A percentile compares a stretch with the other conserved stretches of the same genome.
phyloP scores from a whole-genome alignment of 148 eudicot species.

The Heliamphora exappendiculata region DNA sequence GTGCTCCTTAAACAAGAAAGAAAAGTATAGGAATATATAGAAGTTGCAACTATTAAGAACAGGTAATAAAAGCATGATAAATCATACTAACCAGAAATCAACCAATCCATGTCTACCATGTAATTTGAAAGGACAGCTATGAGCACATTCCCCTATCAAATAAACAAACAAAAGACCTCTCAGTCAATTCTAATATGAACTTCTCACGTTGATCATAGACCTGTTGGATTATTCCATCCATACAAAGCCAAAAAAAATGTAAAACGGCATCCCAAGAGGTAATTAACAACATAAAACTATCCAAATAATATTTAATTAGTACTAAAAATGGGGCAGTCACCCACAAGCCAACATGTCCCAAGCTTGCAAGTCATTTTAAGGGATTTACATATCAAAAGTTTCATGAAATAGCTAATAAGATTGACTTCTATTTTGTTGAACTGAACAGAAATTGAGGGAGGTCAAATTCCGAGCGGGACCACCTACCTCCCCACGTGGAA shows the following conservation, averaged over 20 bases:
- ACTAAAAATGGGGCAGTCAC: not conserved
- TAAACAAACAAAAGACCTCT: conserved; percentile 6
- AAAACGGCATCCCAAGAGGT: not conserved
- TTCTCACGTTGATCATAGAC: not conserved
- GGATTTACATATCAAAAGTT: not conserved
- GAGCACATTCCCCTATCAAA: conserved; percentile 66
- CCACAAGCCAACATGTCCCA: not conserved
- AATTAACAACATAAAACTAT: not conserved
- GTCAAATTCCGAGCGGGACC: too few relatives aligned
- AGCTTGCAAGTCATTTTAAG: not conserved
- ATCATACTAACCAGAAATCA: conserved; percentile 65
- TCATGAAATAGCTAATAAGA: not conserved
- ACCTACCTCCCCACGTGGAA: too few relatives aligned
- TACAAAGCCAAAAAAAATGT: not conserved
- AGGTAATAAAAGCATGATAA: conserved; percentile 6
- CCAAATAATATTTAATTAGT: not conserved
- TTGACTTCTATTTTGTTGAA: not conserved
- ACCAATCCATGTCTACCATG: conserved; percentile 97
- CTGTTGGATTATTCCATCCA: not conserved
- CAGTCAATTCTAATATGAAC: too few relatives aligned
- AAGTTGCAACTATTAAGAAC: not conserved
- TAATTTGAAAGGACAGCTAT: conserved; percentile 86
- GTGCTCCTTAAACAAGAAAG: not conserved
- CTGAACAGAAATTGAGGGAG: too few relatives aligned
- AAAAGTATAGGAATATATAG: not conserved